phyloP scores from a whole-genome alignment of 345 rosid species.

The Ricinus communis region DNA sequence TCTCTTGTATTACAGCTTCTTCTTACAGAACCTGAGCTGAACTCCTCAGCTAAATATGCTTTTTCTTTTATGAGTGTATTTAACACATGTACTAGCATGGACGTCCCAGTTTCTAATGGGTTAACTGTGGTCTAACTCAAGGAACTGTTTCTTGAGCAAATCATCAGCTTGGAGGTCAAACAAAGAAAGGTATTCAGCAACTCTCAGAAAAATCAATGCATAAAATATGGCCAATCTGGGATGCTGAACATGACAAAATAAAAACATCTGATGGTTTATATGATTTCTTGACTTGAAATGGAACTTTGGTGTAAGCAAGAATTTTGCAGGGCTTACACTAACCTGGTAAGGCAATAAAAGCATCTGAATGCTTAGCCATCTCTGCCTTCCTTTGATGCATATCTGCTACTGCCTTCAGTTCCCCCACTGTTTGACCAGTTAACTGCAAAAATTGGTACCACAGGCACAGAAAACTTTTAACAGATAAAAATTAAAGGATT shows the following conservation, averaged over 20 bases:
- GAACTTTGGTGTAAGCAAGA: too few species aligned
- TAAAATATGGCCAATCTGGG: conserved; percentile 14
- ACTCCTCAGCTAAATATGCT: too few species aligned
- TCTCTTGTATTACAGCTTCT: too few species aligned
- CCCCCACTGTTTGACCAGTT: conserved; percentile 99
- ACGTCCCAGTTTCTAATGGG: too few species aligned
- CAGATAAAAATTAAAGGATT: conserved; percentile 8
- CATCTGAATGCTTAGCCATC: conserved; percentile 99
- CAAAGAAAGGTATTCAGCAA: conserved; percentile 12
- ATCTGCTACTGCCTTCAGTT: conserved; percentile 98
- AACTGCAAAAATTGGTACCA: conserved; percentile 50
- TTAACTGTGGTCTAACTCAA: too few species aligned
- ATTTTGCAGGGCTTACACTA: conserved; percentile 27
- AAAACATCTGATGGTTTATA: conserved; percentile 23
- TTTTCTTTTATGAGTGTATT: too few species aligned
- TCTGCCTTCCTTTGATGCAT: conserved; percentile 99
- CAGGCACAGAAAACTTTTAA: conserved; percentile 29
- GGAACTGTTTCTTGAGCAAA: conserved; percentile 9
- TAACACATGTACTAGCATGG: too few species aligned
- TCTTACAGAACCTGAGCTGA: too few species aligned
- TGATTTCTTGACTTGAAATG: conserved; percentile 25
- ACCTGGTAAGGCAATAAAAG: conserved; percentile 99
- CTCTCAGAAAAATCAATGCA: conserved; percentile 16
- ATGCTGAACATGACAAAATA: conserved; percentile 16
- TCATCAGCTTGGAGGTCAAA: conserved; percentile 14